Percentiles rank a stretch among this genome's conserved stretches.
These are phyloP conservation scores for Eutreptiella sp. DNA, from an alignment of 208 protist species.

Conservation along the genomic window DNA sequence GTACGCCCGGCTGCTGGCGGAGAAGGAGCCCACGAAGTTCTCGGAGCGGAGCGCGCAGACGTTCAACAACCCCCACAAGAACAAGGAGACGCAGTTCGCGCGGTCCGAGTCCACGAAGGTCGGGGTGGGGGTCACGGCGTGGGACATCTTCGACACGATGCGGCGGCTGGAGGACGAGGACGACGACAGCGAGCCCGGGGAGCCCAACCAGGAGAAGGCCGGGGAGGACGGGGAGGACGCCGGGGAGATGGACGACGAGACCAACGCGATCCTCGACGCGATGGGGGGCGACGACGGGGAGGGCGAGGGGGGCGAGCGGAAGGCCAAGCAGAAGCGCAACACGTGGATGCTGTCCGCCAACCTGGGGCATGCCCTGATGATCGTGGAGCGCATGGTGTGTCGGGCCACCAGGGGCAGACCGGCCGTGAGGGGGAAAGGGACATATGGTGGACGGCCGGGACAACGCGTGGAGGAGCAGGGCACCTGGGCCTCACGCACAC, in stretches of 20 bases:
- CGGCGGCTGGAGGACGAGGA: slow-evolving; percentile 40
- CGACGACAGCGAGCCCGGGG: slow-evolving; percentile 46
- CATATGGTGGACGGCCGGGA: no score
- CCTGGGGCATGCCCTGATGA: slow-evolving; percentile 60
- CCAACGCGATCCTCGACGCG: slow-evolving; percentile 24
- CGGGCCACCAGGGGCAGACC: no score
- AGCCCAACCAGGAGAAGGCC: slow-evolving; percentile 14
- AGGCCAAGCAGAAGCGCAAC: slow-evolving; percentile 11
- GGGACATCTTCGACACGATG: slow-evolving; percentile 78
- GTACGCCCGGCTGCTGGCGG: slow-evolving; percentile 48
- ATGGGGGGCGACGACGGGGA: slow-evolving; percentile 29
- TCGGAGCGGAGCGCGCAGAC: slow-evolving; percentile 66
- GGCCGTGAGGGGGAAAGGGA: no score
- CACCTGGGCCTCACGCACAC: no score
- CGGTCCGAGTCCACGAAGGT: slow-evolving; percentile 45
- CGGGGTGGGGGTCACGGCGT: slow-evolving; percentile 63
- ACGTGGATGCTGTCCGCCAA: slow-evolving; percentile 69
- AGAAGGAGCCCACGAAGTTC: slow-evolving; percentile 64
- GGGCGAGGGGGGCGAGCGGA: neutral
- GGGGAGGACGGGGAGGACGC: slow-evolving; percentile 19
- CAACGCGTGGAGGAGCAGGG: no score
- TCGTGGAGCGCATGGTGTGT: slow-evolving; percentile 81
- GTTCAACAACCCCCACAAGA: slow-evolving; percentile 69
- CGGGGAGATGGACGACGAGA: slow-evolving; percentile 48
- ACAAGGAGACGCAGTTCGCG: slow-evolving; percentile 69